A percentile compares a stretch with the other conserved stretches of the same genome.
These are phyloP conservation scores for Ecytonucleospora hepatopenaei DNA, from an alignment of 371 early-diverging fungal species.

Conservation along the genomic window DNA sequence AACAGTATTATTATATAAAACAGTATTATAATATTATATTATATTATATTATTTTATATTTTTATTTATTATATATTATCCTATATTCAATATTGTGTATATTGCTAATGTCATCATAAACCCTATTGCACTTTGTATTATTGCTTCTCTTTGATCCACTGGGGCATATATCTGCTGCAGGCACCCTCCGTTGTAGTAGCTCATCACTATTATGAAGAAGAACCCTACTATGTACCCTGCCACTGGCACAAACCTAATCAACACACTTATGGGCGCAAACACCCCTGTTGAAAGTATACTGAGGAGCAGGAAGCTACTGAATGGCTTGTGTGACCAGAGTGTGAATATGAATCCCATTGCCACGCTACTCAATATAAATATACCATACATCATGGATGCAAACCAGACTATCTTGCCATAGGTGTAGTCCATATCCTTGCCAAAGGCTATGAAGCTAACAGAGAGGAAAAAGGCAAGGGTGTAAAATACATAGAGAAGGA, in stretches of 20 bases:
- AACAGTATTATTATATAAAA: too few species aligned
- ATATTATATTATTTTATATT: too few species aligned
- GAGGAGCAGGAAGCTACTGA: not conserved
- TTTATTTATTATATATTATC: too few species aligned
- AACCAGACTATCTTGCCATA: not conserved
- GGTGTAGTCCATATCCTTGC: not conserved
- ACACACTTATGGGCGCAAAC: not conserved
- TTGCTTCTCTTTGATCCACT: slow-evolving; percentile 2
- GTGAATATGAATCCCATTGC: not conserved
- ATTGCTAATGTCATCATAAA: not conserved
- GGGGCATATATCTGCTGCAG: not conserved
- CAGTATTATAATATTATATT: too few species aligned
- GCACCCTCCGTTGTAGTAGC: not conserved
- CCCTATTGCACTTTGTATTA: not conserved
- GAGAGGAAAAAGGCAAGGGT: not conserved
- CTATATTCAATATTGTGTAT: not conserved
- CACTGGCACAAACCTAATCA: not conserved
- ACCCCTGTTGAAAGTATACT: not conserved
- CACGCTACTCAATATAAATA: not conserved
- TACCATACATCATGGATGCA: not conserved
- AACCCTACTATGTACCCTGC: not conserved
- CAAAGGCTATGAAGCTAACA: not conserved
- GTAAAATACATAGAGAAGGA: not conserved
- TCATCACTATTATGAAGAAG: slow-evolving; percentile 1
- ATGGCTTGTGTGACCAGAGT: not conserved